These are phyloP conservation scores for Cichorium intybus DNA, from an alignment of 140 eudicot genomes.

Conservation along the genomic window DNA sequence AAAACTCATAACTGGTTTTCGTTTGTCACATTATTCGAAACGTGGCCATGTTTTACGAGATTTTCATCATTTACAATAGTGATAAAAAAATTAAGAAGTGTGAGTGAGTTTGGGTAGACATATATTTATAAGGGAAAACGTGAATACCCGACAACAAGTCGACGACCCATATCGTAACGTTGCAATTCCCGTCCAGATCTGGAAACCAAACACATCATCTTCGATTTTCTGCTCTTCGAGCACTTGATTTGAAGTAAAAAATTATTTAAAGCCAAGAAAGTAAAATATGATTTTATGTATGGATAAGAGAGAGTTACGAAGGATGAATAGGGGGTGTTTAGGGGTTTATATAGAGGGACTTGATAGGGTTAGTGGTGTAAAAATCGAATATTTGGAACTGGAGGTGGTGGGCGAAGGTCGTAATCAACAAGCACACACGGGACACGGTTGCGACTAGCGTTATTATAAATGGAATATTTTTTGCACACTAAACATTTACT, in stretches of 20 bases:
- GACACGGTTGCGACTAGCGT: conserved; percentile 31
- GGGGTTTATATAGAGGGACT: conserved; percentile 22
- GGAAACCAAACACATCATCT: conserved; percentile 65
- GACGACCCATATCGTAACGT: conserved; percentile 69
- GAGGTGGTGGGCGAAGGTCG: conserved; percentile 36
- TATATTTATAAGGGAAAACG: background rate
- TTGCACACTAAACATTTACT: background rate
- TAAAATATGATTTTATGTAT: conserved; percentile 6
- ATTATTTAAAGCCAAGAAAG: background rate
- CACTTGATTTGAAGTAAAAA: background rate
- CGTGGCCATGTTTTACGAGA: background rate
- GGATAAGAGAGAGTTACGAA: conserved; percentile 32
- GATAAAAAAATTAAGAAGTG: background rate
- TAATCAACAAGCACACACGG: conserved; percentile 33
- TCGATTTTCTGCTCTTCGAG: background rate
- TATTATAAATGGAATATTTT: conserved; percentile 16
- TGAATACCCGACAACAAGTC: conserved; percentile 79
- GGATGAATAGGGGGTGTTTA: conserved; percentile 9
- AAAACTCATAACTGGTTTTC: background rate
- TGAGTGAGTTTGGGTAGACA: background rate
- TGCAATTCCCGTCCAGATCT: conserved; percentile 77
- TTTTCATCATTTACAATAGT: background rate
- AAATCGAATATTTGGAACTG: conserved; percentile 32
- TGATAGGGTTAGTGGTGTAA: conserved; percentile 1
- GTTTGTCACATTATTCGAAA: background rate